Conservation (phyloP, 208 protist genomes). For the Leishmania braziliensis region DNA sequence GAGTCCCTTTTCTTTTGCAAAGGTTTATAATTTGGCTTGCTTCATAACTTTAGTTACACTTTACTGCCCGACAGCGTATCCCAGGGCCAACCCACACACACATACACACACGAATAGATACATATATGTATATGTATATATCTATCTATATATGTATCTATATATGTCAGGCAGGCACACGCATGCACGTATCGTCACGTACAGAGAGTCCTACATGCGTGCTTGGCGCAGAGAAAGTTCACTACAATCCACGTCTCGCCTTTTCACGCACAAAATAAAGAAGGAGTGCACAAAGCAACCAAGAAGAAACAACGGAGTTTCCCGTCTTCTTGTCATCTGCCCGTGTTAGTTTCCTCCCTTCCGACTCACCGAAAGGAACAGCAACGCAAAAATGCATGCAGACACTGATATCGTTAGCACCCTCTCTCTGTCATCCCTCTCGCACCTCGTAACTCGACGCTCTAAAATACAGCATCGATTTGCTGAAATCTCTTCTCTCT, state of each 20-base stretch:
- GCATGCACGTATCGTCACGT: slow-evolving; percentile 16
- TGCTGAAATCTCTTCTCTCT: not conserved
- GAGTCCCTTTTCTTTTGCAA: not conserved
- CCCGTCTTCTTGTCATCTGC: not conserved
- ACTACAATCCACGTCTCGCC: not conserved
- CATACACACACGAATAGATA: not conserved
- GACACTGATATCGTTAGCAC: not conserved
- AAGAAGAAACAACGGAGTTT: not conserved
- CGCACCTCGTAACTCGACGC: not conserved
- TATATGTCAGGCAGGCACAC: slow-evolving; percentile 5
- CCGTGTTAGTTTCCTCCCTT: not conserved
- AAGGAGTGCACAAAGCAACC: not conserved
- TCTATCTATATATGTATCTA: slow-evolving; percentile 1
- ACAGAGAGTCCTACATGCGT: slow-evolving; percentile 6
- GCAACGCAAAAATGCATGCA: not conserved
- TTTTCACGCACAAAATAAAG: not conserved
- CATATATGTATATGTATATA: not conserved
- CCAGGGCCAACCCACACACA: not conserved
- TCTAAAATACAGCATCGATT: not conserved
- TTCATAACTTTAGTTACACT: slow-evolving; percentile 5
- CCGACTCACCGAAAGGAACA: not conserved
- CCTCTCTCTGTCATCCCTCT: not conserved
- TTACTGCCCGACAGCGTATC: not conserved
- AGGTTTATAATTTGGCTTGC: not conserved
- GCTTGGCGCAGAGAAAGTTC: not conserved